Evolutionary conservation across 129 eudicot species (phyloP).

Genomic region (Flaveria sonorensis): DNA sequence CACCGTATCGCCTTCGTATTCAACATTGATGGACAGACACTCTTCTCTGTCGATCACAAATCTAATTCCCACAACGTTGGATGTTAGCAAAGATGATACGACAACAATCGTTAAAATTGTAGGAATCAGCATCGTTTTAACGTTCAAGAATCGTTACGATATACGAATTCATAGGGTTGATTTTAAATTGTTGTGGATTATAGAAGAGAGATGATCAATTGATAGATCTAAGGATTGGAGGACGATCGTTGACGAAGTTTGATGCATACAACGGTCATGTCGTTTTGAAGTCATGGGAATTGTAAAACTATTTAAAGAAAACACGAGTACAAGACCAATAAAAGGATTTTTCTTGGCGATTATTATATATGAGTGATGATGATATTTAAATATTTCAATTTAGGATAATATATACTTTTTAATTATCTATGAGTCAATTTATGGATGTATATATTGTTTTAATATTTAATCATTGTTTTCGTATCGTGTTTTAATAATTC

Average conservation of each 20-base stretch:
- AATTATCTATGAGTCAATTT: no score
- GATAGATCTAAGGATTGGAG: neutral
- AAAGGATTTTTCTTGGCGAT: neutral
- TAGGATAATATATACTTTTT: neutral
- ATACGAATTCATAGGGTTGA: neutral
- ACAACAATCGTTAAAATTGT: conserved; percentile 15
- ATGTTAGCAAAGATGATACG: conserved; percentile 19
- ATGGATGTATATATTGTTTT: no score
- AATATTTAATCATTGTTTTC: no score
- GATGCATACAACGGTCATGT: neutral
- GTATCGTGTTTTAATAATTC: no score
- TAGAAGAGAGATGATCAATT: neutral
- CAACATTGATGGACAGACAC: conserved; percentile 69
- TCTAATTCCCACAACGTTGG: conserved; percentile 57
- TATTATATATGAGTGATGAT: no score
- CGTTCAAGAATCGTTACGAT: neutral
- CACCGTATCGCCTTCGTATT: conserved; percentile 68
- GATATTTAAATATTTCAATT: no score
- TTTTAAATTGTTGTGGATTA: neutral
- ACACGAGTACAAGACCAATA: neutral
- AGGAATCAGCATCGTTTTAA: conserved; percentile 3
- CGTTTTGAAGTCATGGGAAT: neutral
- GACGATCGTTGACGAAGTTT: neutral
- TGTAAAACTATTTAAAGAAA: neutral
- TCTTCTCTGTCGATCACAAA: conserved; percentile 81